Evolutionary conservation across 2,329 filamentous ascomycete genomes (phyloP).

Genomic region (Aureobasidium leucospermi): DNA sequence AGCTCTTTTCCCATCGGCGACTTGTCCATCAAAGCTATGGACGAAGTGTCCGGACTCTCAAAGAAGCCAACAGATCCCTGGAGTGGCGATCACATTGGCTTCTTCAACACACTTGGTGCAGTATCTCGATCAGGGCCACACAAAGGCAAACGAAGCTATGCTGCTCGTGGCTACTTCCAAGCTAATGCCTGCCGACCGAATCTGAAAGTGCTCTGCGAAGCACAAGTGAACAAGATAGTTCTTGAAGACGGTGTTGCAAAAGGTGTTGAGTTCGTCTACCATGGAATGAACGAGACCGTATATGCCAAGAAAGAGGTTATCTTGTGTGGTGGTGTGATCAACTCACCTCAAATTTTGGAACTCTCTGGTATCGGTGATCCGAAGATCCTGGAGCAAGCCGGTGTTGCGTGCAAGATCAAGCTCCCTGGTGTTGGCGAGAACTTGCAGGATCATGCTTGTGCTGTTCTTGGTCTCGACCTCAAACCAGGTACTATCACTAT

Average conservation of each 20-base stretch:
- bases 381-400: conserved; percentile 34
- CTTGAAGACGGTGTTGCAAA: conserved; percentile 31
- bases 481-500: conserved; percentile 23
- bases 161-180: conserved; percentile 31
- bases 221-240: conserved; percentile 40
- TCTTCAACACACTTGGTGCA: conserved; percentile 27
- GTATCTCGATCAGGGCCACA: conserved; percentile 24
- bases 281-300: conserved; percentile 30
- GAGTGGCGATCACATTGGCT: conserved; percentile 32
- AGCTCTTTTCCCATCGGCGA: conserved; percentile 29
- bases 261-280: conserved; percentile 38
- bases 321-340: conserved; percentile 50
- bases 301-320: conserved; percentile 46
- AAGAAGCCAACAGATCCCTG: conserved; percentile 32
- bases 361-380: conserved; percentile 53
- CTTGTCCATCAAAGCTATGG: conserved; percentile 30
- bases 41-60: conserved; percentile 27
- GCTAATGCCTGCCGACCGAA: conserved; percentile 35
- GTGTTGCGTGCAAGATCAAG: conserved; percentile 38
- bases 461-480: conserved; percentile 21
- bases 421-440: conserved; percentile 37
- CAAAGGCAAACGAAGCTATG: conserved; percentile 30
- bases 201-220: conserved; percentile 40
- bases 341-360: conserved; percentile 54
- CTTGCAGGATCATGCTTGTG: conserved; percentile 18